Percentiles rank a stretch among this genome's conserved stretches.
These are phyloP conservation scores for Pichia sp. DNA, from an alignment of 1,139 yeast genomes.

Conservation along the genomic window DNA sequence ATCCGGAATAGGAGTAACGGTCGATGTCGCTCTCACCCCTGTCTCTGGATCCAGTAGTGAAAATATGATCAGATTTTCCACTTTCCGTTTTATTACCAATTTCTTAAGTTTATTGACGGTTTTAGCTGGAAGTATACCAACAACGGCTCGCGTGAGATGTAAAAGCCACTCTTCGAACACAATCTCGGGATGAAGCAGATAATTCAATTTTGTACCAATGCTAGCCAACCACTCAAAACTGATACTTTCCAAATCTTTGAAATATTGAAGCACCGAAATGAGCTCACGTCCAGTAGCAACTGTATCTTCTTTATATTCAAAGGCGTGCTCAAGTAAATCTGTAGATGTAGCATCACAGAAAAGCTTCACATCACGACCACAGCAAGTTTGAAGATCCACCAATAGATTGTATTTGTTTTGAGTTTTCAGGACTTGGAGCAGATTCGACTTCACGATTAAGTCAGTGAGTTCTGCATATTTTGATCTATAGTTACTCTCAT, in stretches of 20 bases:
- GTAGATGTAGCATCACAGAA: background rate
- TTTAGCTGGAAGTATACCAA: conserved; percentile 1
- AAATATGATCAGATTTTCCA: background rate
- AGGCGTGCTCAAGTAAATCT: background rate
- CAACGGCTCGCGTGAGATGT: background rate
- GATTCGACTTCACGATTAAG: too few species aligned
- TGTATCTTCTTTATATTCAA: background rate
- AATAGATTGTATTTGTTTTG: too few species aligned
- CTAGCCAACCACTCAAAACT: conserved; percentile 7
- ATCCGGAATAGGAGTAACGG: too few species aligned
- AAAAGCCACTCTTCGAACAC: background rate
- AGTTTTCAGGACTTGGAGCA: too few species aligned
- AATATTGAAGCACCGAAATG: background rate
- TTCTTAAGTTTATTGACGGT: conserved; percentile 2
- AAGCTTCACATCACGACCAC: background rate
- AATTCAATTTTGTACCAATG: conserved; percentile 2
- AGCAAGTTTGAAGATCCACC: too few species aligned
- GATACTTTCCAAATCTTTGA: conserved; percentile 3
- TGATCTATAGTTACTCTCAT: too few species aligned
- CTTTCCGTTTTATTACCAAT: conserved; percentile 2
- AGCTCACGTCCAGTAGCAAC: conserved; percentile 1
- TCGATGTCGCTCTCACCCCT: too few species aligned
- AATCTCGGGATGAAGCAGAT: conserved; percentile 3
- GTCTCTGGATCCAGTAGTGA: background rate
- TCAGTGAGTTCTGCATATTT: too few species aligned